Conservation (phyloP, 495 filamentous ascomycete genomes). For the Trichoderma orchidacearum region DNA sequence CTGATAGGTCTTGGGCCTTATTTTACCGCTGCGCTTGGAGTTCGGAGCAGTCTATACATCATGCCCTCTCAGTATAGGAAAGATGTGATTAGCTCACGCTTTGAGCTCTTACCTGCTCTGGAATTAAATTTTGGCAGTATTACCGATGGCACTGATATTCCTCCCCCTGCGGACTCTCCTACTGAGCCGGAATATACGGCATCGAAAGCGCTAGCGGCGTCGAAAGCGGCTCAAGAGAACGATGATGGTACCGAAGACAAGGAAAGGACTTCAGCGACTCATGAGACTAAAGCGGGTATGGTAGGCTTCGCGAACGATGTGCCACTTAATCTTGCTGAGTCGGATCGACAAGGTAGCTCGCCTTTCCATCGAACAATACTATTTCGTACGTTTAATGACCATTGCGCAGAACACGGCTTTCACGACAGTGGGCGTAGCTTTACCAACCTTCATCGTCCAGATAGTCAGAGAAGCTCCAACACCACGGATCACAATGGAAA, state of each 20-base stretch:
- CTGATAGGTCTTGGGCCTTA: neutral
- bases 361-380: slow-evolving; percentile 25
- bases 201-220: slow-evolving; percentile 1
- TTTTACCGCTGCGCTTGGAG: neutral
- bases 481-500: slow-evolving; percentile 23
- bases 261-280: slow-evolving; percentile 16
- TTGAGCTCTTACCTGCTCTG: slow-evolving; percentile 35
- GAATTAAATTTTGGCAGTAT: slow-evolving; percentile 36
- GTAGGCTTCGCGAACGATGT: slow-evolving; percentile 28
- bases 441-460: slow-evolving; percentile 10
- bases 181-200: slow-evolving; percentile 23
- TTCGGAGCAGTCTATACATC: neutral
- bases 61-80: neutral
- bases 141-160: slow-evolving; percentile 44
- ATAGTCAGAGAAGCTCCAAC: slow-evolving; percentile 19
- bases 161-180: slow-evolving; percentile 38
- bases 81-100: slow-evolving; percentile 11
- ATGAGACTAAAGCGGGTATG: slow-evolving; percentile 17
- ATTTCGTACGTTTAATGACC: slow-evolving; percentile 17
- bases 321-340: slow-evolving; percentile 29
- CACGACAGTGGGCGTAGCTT: neutral
- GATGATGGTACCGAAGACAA: slow-evolving; percentile 9
- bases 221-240: slow-evolving; percentile 10
- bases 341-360: slow-evolving; percentile 26
- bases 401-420: slow-evolving; percentile 23